phyloP scores from a whole-genome alignment of 768 basidiomycete species.

The Tylopilus rubrobrunneus region DNA sequence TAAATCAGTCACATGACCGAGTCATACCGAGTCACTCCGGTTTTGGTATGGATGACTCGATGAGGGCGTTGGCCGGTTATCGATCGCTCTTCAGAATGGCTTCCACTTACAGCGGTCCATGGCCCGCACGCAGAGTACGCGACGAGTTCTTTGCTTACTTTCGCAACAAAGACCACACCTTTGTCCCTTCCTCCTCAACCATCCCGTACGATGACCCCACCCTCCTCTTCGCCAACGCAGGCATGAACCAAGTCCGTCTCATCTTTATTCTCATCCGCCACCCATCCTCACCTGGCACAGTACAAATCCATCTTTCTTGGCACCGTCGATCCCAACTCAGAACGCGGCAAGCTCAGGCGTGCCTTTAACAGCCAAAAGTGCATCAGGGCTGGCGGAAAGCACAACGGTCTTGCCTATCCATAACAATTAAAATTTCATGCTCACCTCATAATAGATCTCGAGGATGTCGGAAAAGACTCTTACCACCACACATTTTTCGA shows the following conservation, averaged over 20 bases:
- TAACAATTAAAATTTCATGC: not conserved
- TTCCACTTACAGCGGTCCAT: conserved; percentile 39
- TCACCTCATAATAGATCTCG: conserved; percentile 62
- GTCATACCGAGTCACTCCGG: not conserved
- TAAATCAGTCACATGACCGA: conserved; percentile 6
- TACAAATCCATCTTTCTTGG: conserved; percentile 97
- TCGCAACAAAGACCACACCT: conserved; percentile 72
- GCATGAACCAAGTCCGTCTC: conserved; percentile 81
- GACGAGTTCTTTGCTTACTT: conserved; percentile 93
- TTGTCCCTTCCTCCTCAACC: conserved; percentile 86
- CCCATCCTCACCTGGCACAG: conserved; percentile 37
- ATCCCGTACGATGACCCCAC: conserved; percentile 99
- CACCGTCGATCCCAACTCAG: conserved; percentile 92
- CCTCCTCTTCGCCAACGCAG: conserved; percentile 95
- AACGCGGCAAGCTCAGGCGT: conserved; percentile 84
- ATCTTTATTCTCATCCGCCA: not conserved
- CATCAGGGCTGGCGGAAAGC: conserved; percentile 97
- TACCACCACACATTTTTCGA: conserved; percentile 99
- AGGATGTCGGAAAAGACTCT: conserved; percentile 98
- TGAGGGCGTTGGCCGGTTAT: conserved; percentile 12
- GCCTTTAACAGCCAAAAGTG: conserved; percentile 98
- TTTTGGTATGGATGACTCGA: not conserved
- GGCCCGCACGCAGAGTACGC: conserved; percentile 82
- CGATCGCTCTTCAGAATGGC: conserved; percentile 29
- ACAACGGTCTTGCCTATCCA: conserved; percentile 65